phyloP scores from a whole-genome alignment of 352 stramenopile species.

The Phytophthora parvispora region DNA sequence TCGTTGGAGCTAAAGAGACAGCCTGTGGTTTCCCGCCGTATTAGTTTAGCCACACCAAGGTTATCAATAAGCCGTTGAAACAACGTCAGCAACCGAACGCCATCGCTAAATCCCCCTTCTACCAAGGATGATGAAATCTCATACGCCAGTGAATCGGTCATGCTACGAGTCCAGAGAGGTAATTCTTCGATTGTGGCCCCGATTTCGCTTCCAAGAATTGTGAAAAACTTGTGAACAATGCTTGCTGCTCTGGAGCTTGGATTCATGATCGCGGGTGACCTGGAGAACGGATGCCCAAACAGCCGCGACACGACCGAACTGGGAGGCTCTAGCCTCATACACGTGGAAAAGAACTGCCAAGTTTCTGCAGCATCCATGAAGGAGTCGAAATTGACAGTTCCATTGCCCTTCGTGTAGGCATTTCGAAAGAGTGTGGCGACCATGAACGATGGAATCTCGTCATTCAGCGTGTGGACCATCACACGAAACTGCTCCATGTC shows the following conservation, averaged over 20 bases:
- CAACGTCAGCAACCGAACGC: conserved; percentile 59
- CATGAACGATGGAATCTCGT: conserved; percentile 74
- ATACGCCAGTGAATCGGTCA: conserved; percentile 58
- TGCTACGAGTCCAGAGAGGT: conserved; percentile 68
- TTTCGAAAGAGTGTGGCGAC: conserved; percentile 74
- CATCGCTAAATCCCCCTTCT: conserved; percentile 56
- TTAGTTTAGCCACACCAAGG: conserved; percentile 57
- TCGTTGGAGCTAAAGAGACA: conserved; percentile 65
- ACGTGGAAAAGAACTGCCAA: conserved; percentile 89
- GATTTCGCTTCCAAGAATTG: conserved; percentile 61
- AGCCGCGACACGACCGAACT: conserved; percentile 55
- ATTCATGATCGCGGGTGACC: conserved; percentile 39
- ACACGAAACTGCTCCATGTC: conserved; percentile 93
- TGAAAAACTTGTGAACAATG: conserved; percentile 66
- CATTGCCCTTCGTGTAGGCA: conserved; percentile 72
- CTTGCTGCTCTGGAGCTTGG: conserved; percentile 62
- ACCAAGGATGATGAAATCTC: conserved; percentile 64
- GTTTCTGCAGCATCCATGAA: conserved; percentile 90
- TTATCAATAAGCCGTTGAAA: conserved; percentile 72
- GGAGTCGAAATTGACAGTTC: conserved; percentile 88
- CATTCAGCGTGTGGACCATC: conserved; percentile 88
- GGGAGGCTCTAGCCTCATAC: conserved; percentile 82
- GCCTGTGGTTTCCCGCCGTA: conserved; percentile 67
- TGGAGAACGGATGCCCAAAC: conserved; percentile 17
- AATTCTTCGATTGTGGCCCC: conserved; percentile 39